Base-by-base conservation (phyloP, 768 basidiomycete species). In the Suillus brevipes region DNA sequence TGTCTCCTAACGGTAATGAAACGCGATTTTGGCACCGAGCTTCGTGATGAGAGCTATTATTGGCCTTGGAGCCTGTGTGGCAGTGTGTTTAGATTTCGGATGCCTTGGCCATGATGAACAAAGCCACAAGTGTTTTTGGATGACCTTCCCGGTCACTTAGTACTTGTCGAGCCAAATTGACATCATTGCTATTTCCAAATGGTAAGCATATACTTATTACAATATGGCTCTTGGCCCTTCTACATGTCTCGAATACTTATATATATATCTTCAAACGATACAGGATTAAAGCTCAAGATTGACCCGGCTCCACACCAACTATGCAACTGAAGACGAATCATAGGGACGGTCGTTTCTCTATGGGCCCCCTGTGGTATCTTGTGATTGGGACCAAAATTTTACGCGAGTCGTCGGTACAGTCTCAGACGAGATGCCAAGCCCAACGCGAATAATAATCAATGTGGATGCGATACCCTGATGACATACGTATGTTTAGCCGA, bases 371-470 rank as follows among this genome's bases (percentile, higher is more conserved):
- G 23, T 63, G 25, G 36, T 13, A 63, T 14, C 20, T 31, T 25
- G 8, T 13, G 7, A 25, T 10, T 59, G 53, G 10, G 62, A 28
- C 62, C 36, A 18, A 20, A 55, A 63, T 9, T 60, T 37, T 1
- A 63, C 18, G n/a, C n/a, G 31, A 40, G 36, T 63, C 16, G 25
- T 58, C 8, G 37, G 2, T 37, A 31, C 3, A 53, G 55, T 59
- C 37, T 62, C 62, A 40, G 37, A 40, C 18, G 62, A 62, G 25
- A 28, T 28, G 28, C 70, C 69, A 4, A 70, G 40, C 6, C 69
- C 69, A 8, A 70, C 70, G n/a, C 69, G 64, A 23, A 70, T 68
- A 8, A 70, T 67, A 50, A 70, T 69, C 6, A 70, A 25, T 12
- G 66, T 69, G 4, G 70, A 64, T 3, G 67, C 68, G 43, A 69